phyloP scores from a whole-genome alignment of 1,284 basidiomycete genomes.

The Afroboletus lepidellus region DNA sequence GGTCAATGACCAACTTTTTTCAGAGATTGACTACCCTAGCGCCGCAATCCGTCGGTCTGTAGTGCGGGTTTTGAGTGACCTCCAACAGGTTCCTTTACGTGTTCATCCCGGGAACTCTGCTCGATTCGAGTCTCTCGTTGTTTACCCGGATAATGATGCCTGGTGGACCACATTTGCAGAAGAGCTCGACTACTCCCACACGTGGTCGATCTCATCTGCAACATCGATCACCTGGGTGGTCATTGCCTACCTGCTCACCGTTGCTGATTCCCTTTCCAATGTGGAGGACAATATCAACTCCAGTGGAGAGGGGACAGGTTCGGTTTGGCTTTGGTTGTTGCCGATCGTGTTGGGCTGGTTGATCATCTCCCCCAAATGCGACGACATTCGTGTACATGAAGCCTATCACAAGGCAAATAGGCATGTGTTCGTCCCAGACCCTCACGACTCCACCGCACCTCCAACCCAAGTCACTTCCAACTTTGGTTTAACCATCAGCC shows the following conservation, averaged over 20 bases:
- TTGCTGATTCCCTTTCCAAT: slow-evolving; percentile 38
- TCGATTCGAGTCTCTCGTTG: slow-evolving; percentile 31
- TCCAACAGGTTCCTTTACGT: slow-evolving; percentile 34
- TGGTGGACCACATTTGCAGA: slow-evolving; percentile 30
- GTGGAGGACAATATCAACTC: slow-evolving; percentile 24
- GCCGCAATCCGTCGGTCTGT: slow-evolving; percentile 15
- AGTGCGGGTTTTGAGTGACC: slow-evolving; percentile 21
- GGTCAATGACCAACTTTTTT: slow-evolving; percentile 26
- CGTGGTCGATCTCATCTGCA: slow-evolving; percentile 41
- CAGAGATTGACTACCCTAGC: slow-evolving; percentile 20
- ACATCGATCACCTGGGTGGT: slow-evolving; percentile 43
- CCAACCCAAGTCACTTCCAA: slow-evolving; percentile 8
- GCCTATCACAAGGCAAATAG: slow-evolving; percentile 35
- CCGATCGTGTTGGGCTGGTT: slow-evolving; percentile 44
- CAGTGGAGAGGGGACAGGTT: slow-evolving; percentile 38
- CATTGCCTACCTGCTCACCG: slow-evolving; percentile 42
- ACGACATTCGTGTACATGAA: slow-evolving; percentile 31
- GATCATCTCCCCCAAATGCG: slow-evolving; percentile 41
- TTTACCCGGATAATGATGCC: slow-evolving; percentile 33
- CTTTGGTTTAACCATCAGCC: slow-evolving; percentile 23
- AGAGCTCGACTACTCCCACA: slow-evolving; percentile 30
- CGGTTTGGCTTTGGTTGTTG: slow-evolving; percentile 43
- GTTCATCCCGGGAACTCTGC: slow-evolving; percentile 23
- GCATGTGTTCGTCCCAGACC: slow-evolving; percentile 5
- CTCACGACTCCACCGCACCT: background rate